Conservation (phyloP, 2,329 filamentous ascomycete genomes). For the Stylonectria norvegica region DNA sequence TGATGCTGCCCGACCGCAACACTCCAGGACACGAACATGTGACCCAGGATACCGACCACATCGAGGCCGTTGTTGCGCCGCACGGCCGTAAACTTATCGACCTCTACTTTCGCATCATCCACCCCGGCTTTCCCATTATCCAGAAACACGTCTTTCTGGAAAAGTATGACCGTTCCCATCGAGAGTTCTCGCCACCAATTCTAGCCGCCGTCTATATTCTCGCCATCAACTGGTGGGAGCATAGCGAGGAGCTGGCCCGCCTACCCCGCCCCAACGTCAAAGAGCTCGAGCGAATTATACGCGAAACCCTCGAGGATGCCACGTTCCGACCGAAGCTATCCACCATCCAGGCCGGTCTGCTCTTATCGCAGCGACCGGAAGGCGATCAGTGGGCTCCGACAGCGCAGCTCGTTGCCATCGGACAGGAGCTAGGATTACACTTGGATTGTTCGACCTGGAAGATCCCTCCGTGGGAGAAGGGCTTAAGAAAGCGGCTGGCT, state of each 20-base stretch:
- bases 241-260: slow-evolving; percentile 62
- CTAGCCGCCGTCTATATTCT: slow-evolving; percentile 80
- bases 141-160: slow-evolving; percentile 78
- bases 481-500: slow-evolving; percentile 76
- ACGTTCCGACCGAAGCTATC: slow-evolving; percentile 80
- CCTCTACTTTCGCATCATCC: slow-evolving; percentile 76
- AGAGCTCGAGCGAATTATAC: slow-evolving; percentile 70
- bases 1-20: slow-evolving; percentile 71
- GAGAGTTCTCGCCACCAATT: slow-evolving; percentile 71
- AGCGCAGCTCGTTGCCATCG: slow-evolving; percentile 80
- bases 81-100: slow-evolving; percentile 75
- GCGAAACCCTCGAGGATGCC: slow-evolving; percentile 68
- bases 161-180: slow-evolving; percentile 69
- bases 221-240: slow-evolving; percentile 84
- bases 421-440: slow-evolving; percentile 83
- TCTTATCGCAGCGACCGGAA: slow-evolving; percentile 71
- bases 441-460: slow-evolving; percentile 85
- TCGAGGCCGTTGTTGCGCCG: slow-evolving; percentile 72
- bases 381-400: slow-evolving; percentile 82
- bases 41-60: slow-evolving; percentile 62
- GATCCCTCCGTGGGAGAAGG: slow-evolving; percentile 83
- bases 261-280: slow-evolving; percentile 68
- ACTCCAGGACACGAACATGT: slow-evolving; percentile 71
- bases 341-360: slow-evolving; percentile 71
- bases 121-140: slow-evolving; percentile 77